phyloP scores from a whole-genome alignment of 371 early-diverging fungal species.

The Lichtheimia ornata region DNA sequence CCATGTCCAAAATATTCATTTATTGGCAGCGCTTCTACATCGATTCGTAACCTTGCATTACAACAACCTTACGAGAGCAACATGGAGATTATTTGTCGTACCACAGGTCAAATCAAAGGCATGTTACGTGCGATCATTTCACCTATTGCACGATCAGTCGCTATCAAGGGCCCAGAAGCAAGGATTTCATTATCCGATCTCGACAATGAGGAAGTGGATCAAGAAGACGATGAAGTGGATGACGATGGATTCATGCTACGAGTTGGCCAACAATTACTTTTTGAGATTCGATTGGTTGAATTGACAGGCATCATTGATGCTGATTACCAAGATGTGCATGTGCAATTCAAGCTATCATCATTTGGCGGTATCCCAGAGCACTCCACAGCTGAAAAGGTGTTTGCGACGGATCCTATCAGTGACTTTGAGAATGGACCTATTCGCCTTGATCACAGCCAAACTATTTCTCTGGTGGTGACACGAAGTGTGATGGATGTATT shows the following conservation, averaged over 20 bases:
- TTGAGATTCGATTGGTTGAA: constrained; percentile 73
- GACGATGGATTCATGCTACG: constrained; percentile 10
- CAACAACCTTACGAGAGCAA: constrained; percentile 50
- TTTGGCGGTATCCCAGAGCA: constrained; percentile 49
- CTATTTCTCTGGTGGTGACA: constrained; percentile 53
- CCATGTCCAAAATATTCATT: constrained; percentile 62
- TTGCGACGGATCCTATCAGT: constrained; percentile 59
- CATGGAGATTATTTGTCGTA: constrained; percentile 60
- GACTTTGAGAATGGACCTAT: constrained; percentile 51
- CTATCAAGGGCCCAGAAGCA: constrained; percentile 3
- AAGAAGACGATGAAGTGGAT: background rate
- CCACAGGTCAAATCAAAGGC: constrained; percentile 57
- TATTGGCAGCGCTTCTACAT: constrained; percentile 62
- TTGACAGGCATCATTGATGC: constrained; percentile 66
- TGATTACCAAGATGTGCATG: constrained; percentile 73
- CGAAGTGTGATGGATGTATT: constrained; percentile 45
- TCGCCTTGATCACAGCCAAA: constrained; percentile 65
- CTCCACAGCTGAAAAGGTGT: constrained; percentile 49
- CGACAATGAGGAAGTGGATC: background rate
- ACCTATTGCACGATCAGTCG: constrained; percentile 47
- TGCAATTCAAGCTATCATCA: constrained; percentile 71
- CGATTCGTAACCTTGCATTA: constrained; percentile 54
- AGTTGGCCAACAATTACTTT: constrained; percentile 61
- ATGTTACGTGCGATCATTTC: constrained; percentile 46
- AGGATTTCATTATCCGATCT: background rate